Base-by-base conservation (phyloP, 345 rosid genomes). In the sweet orange (Citrus sinensis) region DNA sequence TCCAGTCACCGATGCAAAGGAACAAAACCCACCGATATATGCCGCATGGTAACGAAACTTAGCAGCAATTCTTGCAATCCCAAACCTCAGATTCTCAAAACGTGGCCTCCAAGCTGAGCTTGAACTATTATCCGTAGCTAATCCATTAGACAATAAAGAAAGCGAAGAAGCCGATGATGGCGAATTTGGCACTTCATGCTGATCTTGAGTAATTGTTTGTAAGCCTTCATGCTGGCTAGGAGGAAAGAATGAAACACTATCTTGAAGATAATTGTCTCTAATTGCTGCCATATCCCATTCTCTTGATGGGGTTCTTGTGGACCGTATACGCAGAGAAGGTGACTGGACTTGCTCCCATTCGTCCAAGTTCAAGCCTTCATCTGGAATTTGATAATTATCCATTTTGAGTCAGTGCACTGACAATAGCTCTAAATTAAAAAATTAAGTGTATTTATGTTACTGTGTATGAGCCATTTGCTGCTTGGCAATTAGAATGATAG, bases 341-440 rank as follows among this genome's bases (percentile, higher is more conserved):
- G 61, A 69, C 25, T 82, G 75, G 59, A 88, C 64, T 56, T 80
- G 81, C 67, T 85, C 85, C 92, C 90, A 89, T 8, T 87, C 89
- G 42, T 80, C 77, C 51, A 82, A 78, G 67, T 79, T 81, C 51
- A 83, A 68, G 77, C 79, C 83, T 56, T 74, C 85, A 3, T 70
- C 84, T 27, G 54, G 16, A 71, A 60, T 19, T 20, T 74, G 78
- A 2, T 29, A 61, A 69, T 24, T 73, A 37, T 83, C 88, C 85
- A 83, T 83, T 55, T 17, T 16, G 70, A 20, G 58, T 30, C 49
- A 30, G n/a, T 19, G 1, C 32, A 49, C 30, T 5, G n/a, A 56
- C 7, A 24, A 11, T 7, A 3, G 51, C 17, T 7, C 1, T 5
- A 32, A 20, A 35, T 20, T 30, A 10, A 19, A 32, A 32, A 63